A percentile compares a stretch with the other conserved stretches of the same genome.
These are phyloP conservation scores for Eucalyptus tenuipes DNA, from an alignment of 345 rosid species.

Conservation along the genomic window DNA sequence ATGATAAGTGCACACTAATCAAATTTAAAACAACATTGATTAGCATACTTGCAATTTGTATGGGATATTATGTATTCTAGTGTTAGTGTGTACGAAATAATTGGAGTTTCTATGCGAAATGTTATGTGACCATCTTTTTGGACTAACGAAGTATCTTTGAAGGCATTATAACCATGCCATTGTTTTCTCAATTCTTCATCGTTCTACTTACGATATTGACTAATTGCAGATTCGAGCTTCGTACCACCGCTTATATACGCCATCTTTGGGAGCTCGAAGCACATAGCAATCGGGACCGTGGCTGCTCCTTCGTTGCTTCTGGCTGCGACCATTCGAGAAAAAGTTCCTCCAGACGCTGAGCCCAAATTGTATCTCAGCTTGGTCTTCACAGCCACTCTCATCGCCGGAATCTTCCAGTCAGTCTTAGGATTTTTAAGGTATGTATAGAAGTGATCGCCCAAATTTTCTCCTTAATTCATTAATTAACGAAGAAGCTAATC, in stretches of 20 bases:
- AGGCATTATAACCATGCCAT: background rate
- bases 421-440: constrained; percentile 59
- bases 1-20: background rate
- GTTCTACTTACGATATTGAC: background rate
- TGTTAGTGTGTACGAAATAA: background rate
- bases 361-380: constrained; percentile 59
- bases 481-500: background rate
- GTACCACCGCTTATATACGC: constrained; percentile 75
- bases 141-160: background rate
- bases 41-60: background rate
- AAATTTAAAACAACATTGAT: background rate
- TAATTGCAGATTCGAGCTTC: constrained; percentile 65
- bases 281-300: constrained; percentile 76
- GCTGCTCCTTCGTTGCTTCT: constrained; percentile 74
- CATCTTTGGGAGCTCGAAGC: constrained; percentile 74
- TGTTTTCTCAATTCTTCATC: background rate
- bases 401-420: constrained; percentile 68
- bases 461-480: background rate
- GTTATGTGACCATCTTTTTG: background rate
- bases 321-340: constrained; percentile 24
- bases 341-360: constrained; percentile 19
- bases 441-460: background rate
- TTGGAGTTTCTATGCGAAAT: background rate
- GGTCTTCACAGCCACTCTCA: constrained; percentile 57
- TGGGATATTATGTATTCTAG: background rate